These are phyloP conservation scores for Candolleomyces eurysporus DNA, from an alignment of 768 basidiomycete species.

Conservation along the genomic window DNA sequence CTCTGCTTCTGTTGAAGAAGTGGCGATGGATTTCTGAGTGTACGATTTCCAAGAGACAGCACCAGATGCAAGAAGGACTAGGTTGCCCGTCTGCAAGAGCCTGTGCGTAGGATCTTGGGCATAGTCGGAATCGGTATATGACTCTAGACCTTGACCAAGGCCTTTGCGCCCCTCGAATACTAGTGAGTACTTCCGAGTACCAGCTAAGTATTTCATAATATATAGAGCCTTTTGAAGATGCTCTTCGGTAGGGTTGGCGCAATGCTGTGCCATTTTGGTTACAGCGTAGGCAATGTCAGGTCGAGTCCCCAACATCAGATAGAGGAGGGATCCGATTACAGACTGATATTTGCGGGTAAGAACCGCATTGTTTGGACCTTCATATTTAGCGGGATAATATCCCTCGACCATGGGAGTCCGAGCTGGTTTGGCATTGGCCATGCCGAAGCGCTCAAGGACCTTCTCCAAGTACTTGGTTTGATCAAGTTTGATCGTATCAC, in stretches of 20 bases:
- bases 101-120: slow-evolving; percentile 13
- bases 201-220: slow-evolving; percentile 5
- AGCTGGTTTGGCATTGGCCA: not conserved
- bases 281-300: slow-evolving; percentile 16
- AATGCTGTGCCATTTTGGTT: slow-evolving; percentile 9
- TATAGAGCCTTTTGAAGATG: slow-evolving; percentile 1
- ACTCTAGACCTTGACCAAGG: not conserved
- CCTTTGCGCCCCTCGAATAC: slow-evolving; percentile 3
- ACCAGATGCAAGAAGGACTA: slow-evolving; percentile 14
- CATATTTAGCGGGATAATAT: not conserved
- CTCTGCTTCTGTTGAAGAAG: slow-evolving; percentile 23
- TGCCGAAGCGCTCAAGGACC: not conserved
- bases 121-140: slow-evolving; percentile 9
- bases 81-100: slow-evolving; percentile 20
- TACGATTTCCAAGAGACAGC: slow-evolving; percentile 17
- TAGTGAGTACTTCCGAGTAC: slow-evolving; percentile 4
- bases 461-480: slow-evolving; percentile 13
- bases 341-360: not conserved
- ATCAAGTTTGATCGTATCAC: slow-evolving; percentile 12
- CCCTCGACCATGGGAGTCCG: slow-evolving; percentile 5
- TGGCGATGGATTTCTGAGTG: slow-evolving; percentile 15
- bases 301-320: slow-evolving; percentile 15
- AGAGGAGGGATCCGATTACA: slow-evolving; percentile 12
- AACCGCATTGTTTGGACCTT: not conserved
- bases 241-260: slow-evolving; percentile 7